Evolutionary conservation across 768 basidiomycete species (phyloP).

Genomic region (Mycena rosella): DNA sequence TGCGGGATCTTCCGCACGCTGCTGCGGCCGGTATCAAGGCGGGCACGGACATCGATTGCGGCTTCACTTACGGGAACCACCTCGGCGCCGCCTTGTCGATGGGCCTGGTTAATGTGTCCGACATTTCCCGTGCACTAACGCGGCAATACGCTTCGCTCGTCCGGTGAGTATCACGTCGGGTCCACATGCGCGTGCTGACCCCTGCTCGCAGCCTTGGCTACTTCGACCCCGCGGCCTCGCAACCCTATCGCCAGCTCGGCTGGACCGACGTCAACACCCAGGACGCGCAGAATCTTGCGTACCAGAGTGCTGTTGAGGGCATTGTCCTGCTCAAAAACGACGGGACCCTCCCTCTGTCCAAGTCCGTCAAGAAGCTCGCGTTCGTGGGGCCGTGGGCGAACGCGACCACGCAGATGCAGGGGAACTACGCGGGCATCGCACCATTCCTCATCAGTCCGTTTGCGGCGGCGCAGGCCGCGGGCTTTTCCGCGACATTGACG

Average conservation of each 20-base stretch:
- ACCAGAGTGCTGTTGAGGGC: constrained; percentile 65
- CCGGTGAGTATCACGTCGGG: constrained; percentile 50
- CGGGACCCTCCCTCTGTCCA: constrained; percentile 65
- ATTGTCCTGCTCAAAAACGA: constrained; percentile 76
- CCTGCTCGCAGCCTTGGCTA: constrained; percentile 63
- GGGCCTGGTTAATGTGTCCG: constrained; percentile 57
- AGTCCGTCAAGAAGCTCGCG: constrained; percentile 62
- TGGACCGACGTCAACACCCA: constrained; percentile 65
- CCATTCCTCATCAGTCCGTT: constrained; percentile 69
- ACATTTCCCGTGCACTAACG: constrained; percentile 58
- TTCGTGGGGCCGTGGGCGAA: constrained; percentile 72
- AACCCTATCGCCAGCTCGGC: constrained; percentile 64
- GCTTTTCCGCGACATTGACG: constrained; percentile 59
- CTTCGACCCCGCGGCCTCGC: constrained; percentile 63
- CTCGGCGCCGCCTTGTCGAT: constrained; percentile 63
- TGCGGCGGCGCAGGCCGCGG: constrained; percentile 60
- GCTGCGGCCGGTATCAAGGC: constrained; percentile 64
- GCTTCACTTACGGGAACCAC: constrained; percentile 57
- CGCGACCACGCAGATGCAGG: constrained; percentile 68
- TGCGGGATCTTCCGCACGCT: constrained; percentile 56
- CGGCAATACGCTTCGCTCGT: constrained; percentile 68
- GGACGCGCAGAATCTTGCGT: constrained; percentile 60
- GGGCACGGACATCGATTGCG: constrained; percentile 69
- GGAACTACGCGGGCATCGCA: constrained; percentile 67
- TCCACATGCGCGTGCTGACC: constrained; percentile 1